Base-by-base conservation (phyloP, 78 protist genomes). In the Capsaspora owczarzaki region DNA sequence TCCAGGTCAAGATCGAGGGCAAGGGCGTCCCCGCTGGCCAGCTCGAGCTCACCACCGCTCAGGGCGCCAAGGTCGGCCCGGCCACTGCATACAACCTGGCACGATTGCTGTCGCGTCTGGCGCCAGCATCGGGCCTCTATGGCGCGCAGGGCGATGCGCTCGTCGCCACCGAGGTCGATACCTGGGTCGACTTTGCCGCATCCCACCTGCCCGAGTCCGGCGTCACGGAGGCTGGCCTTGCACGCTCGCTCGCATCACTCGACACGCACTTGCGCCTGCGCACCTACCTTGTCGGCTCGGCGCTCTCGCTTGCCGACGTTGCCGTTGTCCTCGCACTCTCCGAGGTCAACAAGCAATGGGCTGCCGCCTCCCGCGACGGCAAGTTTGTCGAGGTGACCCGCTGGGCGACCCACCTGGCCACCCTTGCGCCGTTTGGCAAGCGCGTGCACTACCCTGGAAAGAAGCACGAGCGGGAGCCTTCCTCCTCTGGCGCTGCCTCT, bases 261-360 rank as follows among this genome's bases (percentile, higher is more conserved):
- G 41, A 35, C 72, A 8, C 14, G 33, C 72, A 35, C 43, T 41
- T 63, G 19, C 27, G 33, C 23, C 6, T 35, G 43, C 72, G 72
- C 41, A 29, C 43, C 2, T 25, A 33, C 6, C 10, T 63, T 35
- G 72, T 63, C 38, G 72, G 72, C 35, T 25, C 6, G n/a, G 2
- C 72, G 8, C 23, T 35, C n/a, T 22, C 72, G n/a, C 72, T 63
- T 63, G 72, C 72, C 72, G 72, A 63, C 40, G 23, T 63, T 35
- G 72, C 72, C 72, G 72, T 63, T 23, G 27, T 63, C 23, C 42
- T 25, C 19, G 66, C 66, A 3, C 66, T 56, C 29, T 3, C 66
- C 33, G 66, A 29, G 12, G 72, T 8, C 41, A 25, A 2, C 35
- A 63, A 63, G 72, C 33, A 3, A 22, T 25, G 42, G 20, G 41